A percentile compares a stretch with the other conserved stretches of the same genome.
phyloP scores from a whole-genome alignment of 345 rosid species.

The Anacardium occidentale region DNA sequence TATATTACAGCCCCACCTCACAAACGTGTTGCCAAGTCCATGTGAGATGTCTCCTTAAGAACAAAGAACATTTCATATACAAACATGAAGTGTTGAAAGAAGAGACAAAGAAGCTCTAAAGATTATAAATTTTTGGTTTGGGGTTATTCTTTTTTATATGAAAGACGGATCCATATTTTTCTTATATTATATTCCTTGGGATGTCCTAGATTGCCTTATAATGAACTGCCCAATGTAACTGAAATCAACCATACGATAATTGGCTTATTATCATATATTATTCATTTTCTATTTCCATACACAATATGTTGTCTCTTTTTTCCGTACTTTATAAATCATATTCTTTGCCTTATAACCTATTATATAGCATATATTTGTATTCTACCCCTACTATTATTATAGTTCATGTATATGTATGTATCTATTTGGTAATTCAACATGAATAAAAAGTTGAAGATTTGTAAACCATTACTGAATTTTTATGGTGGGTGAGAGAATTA shows the following conservation, averaged over 20 bases:
- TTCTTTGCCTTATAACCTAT: background rate
- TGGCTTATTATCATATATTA: constrained; percentile 25
- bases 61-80: background rate
- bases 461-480: background rate
- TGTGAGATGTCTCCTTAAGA: constrained; percentile 9
- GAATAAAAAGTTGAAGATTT: background rate
- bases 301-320: background rate
- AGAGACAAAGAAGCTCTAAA: background rate
- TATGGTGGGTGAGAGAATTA: constrained; percentile 2
- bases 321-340: background rate
- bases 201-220: constrained; percentile 39
- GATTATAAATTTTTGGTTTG: background rate
- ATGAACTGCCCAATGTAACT: constrained; percentile 72
- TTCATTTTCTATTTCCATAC: background rate
- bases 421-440: too few species aligned
- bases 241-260: constrained; percentile 37
- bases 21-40: background rate
- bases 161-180: constrained; percentile 14
- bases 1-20: background rate
- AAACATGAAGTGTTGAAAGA: background rate
- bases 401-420: background rate
- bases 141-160: constrained; percentile 3
- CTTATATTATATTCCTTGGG: constrained; percentile 28
- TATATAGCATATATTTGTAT: background rate
- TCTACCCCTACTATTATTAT: background rate